Evolutionary conservation across 352 stramenopile genomes (phyloP).

Genomic region (Pythium dissotocum): DNA sequence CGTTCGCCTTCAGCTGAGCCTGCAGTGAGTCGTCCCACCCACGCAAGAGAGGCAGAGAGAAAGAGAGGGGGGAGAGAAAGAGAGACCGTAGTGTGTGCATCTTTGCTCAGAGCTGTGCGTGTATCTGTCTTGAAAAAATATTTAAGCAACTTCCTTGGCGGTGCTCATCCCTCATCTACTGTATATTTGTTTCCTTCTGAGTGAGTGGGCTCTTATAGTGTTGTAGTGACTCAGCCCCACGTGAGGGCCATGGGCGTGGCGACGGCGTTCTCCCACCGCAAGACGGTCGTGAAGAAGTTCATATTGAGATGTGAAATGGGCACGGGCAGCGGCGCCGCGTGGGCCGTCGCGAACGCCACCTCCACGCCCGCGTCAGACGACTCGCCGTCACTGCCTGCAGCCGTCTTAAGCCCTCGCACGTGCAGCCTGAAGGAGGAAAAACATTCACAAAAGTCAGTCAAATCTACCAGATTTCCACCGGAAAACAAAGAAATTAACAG

Average conservation of each 20-base stretch:
- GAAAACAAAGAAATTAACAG: neutral
- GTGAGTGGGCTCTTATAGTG: too few species aligned
- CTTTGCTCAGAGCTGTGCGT: neutral
- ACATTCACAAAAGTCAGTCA: neutral
- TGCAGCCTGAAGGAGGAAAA: neutral
- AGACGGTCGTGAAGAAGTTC: constrained; percentile 20
- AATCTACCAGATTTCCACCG: neutral
- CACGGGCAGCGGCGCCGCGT: constrained; percentile 13
- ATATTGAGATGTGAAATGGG: constrained; percentile 2
- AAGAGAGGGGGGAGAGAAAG: neutral
- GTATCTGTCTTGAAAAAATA: constrained; percentile 1
- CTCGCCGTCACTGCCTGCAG: neutral
- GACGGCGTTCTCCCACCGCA: constrained; percentile 14
- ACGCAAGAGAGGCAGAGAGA: neutral
- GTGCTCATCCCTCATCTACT: neutral
- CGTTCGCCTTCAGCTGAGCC: constrained; percentile 1
- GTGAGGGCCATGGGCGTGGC: constrained; percentile 15
- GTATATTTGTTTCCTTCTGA: neutral
- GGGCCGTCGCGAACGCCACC: constrained; percentile 10
- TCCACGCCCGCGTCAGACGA: constrained; percentile 1
- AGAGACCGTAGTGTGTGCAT: neutral
- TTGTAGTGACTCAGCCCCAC: constrained; percentile 4
- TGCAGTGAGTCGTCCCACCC: too few species aligned
- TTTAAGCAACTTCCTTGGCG: neutral
- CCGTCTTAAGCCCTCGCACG: neutral